phyloP scores from a whole-genome alignment of 2,329 filamentous ascomycete species.

The Alternaria triticina region DNA sequence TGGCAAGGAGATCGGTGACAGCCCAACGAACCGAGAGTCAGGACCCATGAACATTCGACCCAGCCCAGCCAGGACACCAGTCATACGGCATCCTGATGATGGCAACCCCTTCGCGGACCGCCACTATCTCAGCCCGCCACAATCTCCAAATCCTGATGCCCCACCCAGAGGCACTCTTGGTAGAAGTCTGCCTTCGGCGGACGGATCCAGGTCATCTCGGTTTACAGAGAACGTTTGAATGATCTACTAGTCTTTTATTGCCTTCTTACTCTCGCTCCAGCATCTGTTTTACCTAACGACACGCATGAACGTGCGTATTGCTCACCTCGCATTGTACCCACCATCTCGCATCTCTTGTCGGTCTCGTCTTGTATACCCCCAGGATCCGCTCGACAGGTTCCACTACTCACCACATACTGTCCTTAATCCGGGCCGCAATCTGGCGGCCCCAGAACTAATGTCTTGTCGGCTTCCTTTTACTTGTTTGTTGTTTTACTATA shows the following conservation, averaged over 20 bases:
- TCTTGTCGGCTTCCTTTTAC: constrained; percentile 18
- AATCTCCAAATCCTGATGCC: constrained; percentile 44
- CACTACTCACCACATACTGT: constrained; percentile 26
- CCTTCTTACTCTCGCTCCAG: constrained; percentile 33
- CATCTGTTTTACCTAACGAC: constrained; percentile 27
- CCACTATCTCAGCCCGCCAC: constrained; percentile 46
- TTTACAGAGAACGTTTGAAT: constrained; percentile 56
- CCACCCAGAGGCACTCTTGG: constrained; percentile 45
- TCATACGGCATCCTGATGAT: constrained; percentile 58
- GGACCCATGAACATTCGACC: constrained; percentile 46
- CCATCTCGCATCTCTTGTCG: constrained; percentile 12
- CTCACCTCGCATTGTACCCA: constrained; percentile 15
- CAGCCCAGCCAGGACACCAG: constrained; percentile 69
- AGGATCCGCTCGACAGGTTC: constrained; percentile 12
- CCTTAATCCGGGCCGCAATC: constrained; percentile 21
- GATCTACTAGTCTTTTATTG: constrained; percentile 13
- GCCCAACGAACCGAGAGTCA: constrained; percentile 24
- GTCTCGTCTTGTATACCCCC: constrained; percentile 32
- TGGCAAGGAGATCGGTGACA: constrained; percentile 38
- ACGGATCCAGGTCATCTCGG: constrained; percentile 54
- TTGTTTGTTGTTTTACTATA: constrained; percentile 6
- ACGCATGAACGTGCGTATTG: constrained; percentile 34
- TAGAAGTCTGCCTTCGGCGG: constrained; percentile 53
- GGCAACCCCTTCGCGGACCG: constrained; percentile 31
- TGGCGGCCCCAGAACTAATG: constrained; percentile 27